Evolutionary conservation across 2,329 filamentous ascomycete genomes (phyloP).

Genomic region (Monosporascus sp.): DNA sequence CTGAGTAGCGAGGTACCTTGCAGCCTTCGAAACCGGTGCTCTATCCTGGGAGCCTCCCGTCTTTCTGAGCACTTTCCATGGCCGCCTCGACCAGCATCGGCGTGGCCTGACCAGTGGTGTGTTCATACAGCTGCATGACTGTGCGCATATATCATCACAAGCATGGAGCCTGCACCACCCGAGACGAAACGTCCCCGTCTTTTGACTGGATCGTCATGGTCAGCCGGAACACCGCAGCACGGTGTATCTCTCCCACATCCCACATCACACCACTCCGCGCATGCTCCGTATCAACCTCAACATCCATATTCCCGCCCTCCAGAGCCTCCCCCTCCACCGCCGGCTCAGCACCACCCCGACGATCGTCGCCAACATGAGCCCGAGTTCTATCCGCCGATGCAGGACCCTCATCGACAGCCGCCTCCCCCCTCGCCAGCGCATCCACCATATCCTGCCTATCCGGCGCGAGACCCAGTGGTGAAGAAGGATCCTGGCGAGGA

Average conservation of each 20-base stretch:
- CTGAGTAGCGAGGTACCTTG: constrained; percentile 20
- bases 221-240: constrained; percentile 32
- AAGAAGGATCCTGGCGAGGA: constrained; percentile 53
- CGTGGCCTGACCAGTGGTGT: constrained; percentile 29
- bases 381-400: constrained; percentile 49
- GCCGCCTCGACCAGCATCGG: constrained; percentile 28
- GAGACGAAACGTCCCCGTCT: constrained; percentile 57
- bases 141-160: constrained; percentile 38
- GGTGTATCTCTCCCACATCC: constrained; percentile 43
- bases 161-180: constrained; percentile 56
- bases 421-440: constrained; percentile 41
- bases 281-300: constrained; percentile 31
- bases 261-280: constrained; percentile 35
- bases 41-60: constrained; percentile 20
- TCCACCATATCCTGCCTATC: constrained; percentile 38
- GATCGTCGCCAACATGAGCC: constrained; percentile 55
- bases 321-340: constrained; percentile 31
- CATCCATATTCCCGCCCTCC: constrained; percentile 32
- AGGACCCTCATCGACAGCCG: constrained; percentile 45
- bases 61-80: constrained; percentile 31
- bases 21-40: constrained; percentile 18
- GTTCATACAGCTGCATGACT: constrained; percentile 26
- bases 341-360: constrained; percentile 41
- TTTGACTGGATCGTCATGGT: constrained; percentile 41
- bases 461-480: constrained; percentile 46